phyloP scores from a whole-genome alignment of 2,329 filamentous ascomycete genomes.

The Chaetomiaceae sp. region DNA sequence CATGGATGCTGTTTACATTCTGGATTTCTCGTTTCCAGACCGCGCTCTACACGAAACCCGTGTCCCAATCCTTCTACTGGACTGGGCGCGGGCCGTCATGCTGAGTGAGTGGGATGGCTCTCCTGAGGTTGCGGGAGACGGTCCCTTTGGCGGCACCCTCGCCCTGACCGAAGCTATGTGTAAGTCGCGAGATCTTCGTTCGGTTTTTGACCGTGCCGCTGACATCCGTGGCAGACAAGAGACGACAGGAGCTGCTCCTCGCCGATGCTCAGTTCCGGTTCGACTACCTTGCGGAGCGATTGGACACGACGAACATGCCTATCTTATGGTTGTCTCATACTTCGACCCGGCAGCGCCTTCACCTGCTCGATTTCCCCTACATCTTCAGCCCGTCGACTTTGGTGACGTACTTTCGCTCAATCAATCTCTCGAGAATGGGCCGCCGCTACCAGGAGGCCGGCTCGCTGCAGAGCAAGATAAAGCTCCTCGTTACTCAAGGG shows the following conservation, averaged over 20 bases:
- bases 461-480: constrained; percentile 50
- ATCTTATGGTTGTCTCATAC: constrained; percentile 61
- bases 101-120: constrained; percentile 76
- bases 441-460: constrained; percentile 66
- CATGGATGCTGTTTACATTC: constrained; percentile 37
- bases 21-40: constrained; percentile 46
- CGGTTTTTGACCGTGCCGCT: neutral
- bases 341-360: constrained; percentile 56
- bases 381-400: constrained; percentile 68
- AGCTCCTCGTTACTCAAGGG: constrained; percentile 47
- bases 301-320: constrained; percentile 71
- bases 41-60: constrained; percentile 51
- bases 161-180: constrained; percentile 67
- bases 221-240: constrained; percentile 44
- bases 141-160: constrained; percentile 70
- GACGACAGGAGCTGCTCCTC: constrained; percentile 57
- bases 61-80: constrained; percentile 52
- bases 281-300: constrained; percentile 66
- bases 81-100: constrained; percentile 70
- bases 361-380: constrained; percentile 75
- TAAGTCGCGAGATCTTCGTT: constrained; percentile 37
- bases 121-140: constrained; percentile 61
- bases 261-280: constrained; percentile 65
- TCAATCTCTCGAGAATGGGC: constrained; percentile 85
- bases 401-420: constrained; percentile 77